These are phyloP conservation scores for Musa beccarii DNA, from an alignment of 176 grass and related monocot genomes.

Conservation along the genomic window DNA sequence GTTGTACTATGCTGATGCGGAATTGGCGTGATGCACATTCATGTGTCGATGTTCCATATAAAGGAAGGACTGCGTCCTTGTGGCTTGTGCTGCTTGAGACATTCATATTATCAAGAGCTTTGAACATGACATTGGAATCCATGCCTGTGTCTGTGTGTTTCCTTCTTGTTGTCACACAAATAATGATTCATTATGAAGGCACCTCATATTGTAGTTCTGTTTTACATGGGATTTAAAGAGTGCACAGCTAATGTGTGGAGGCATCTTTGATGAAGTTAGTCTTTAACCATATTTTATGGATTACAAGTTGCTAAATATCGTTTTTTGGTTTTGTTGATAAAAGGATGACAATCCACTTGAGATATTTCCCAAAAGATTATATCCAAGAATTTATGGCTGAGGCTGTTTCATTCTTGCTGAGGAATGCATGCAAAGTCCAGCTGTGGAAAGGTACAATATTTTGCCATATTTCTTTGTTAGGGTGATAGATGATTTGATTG, in stretches of 20 bases:
- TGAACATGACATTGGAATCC: background rate
- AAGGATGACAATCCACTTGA: constrained; percentile 55
- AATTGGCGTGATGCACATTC: background rate
- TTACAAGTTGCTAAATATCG: constrained; percentile 16
- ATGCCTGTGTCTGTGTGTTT: background rate
- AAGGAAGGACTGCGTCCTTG: background rate
- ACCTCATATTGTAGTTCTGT: background rate
- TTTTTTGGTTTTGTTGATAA: constrained; percentile 31
- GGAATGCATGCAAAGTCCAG: constrained; percentile 59
- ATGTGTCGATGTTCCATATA: background rate
- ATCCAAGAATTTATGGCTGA: constrained; percentile 92
- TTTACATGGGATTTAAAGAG: background rate
- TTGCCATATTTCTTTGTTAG: background rate
- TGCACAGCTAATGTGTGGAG: background rate
- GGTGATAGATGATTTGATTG: background rate
- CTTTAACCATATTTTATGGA: background rate
- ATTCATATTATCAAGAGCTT: background rate
- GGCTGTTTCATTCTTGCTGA: constrained; percentile 86
- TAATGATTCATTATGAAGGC: background rate
- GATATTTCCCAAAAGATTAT: constrained; percentile 68
- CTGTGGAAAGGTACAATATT: constrained; percentile 31
- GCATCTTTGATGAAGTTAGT: background rate
- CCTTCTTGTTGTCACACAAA: background rate
- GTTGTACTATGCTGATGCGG: no score
- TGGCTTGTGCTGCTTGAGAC: background rate